A percentile compares a stretch with the other conserved stretches of the same genome.
Evolutionary conservation across 2,329 filamentous ascomycete species (phyloP).

Genomic region (Erysiphe pulchra): DNA sequence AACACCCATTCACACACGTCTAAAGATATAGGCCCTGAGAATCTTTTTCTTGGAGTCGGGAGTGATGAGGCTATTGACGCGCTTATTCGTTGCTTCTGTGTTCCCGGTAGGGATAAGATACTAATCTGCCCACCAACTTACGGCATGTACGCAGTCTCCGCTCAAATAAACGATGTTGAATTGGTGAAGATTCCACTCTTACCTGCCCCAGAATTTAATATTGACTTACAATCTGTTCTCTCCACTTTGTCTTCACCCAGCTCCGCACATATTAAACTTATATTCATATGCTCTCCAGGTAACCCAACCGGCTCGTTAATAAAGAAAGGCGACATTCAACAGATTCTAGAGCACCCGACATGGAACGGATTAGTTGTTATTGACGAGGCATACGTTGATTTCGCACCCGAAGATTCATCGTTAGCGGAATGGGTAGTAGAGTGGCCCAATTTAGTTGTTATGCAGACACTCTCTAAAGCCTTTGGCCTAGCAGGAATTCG

Average conservation of each 20-base stretch:
- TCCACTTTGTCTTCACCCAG: constrained; percentile 30
- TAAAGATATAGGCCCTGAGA: constrained; percentile 46
- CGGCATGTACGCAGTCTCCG: constrained; percentile 92
- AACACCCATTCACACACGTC: constrained; percentile 63
- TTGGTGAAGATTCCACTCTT: constrained; percentile 71
- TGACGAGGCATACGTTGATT: constrained; percentile 94
- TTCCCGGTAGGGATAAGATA: constrained; percentile 67
- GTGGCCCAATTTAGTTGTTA: constrained; percentile 86
- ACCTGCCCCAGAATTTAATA: constrained; percentile 41
- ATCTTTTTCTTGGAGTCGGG: constrained; percentile 86
- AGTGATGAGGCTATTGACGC: constrained; percentile 95
- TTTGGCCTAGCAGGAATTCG: constrained; percentile 90
- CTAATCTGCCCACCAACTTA: constrained; percentile 91
- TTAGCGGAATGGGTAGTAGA: constrained; percentile 79
- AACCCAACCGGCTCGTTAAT: constrained; percentile 76
- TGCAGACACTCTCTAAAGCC: constrained; percentile 96
- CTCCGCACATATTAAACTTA: constrained; percentile 50
- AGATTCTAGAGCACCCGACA: constrained; percentile 56
- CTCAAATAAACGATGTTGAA: constrained; percentile 74
- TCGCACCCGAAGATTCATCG: constrained; percentile 52
- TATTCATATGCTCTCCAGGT: constrained; percentile 82
- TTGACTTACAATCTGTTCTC: constrained; percentile 46
- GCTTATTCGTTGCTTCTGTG: constrained; percentile 77
- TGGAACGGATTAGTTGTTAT: constrained; percentile 91
- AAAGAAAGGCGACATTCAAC: constrained; percentile 44